Evolutionary conservation across 106 monocot genomes (phyloP).

Genomic region (Posidonia australis): DNA sequence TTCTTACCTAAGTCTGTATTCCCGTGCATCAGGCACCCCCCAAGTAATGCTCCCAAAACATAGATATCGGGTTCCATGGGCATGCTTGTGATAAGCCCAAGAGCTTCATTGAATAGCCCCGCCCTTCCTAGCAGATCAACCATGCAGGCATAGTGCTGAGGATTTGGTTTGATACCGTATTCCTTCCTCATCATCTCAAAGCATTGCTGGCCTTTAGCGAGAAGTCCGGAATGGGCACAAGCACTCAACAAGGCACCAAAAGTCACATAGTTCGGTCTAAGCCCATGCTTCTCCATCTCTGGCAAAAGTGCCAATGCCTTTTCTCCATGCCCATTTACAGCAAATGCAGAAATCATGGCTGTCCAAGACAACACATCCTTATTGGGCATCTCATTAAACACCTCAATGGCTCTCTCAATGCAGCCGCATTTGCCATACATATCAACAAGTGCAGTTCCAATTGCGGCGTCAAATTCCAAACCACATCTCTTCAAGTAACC

Average conservation of each 20-base stretch:
- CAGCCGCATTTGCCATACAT: constrained; percentile 51
- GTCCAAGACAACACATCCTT: constrained; percentile 45
- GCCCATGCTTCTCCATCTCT: constrained; percentile 22
- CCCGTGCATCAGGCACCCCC: constrained; percentile 36
- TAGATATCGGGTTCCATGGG: constrained; percentile 34
- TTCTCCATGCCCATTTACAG: constrained; percentile 24
- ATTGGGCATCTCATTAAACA: constrained; percentile 18
- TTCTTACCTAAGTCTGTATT: constrained; percentile 31
- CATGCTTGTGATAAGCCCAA: constrained; percentile 31
- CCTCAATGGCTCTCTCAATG: constrained; percentile 24
- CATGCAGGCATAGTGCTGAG: constrained; percentile 37
- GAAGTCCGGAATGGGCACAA: constrained; percentile 31
- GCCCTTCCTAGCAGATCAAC: constrained; percentile 39
- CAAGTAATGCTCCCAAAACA: constrained; percentile 48
- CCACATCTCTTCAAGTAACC: constrained; percentile 21
- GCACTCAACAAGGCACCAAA: constrained; percentile 37
- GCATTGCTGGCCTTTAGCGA: constrained; percentile 26
- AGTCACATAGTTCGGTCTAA: constrained; percentile 30
- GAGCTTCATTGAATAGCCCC: constrained; percentile 32
- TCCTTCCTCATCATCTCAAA: constrained; percentile 22
- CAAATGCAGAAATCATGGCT: constrained; percentile 32
- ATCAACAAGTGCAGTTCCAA: constrained; percentile 33
- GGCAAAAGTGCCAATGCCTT: constrained; percentile 22
- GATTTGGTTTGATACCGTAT: constrained; percentile 25
- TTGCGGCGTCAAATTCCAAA: constrained; percentile 28